Percentiles rank a stretch among this genome's conserved stretches.
These are phyloP conservation scores for Podila minutissima DNA, from an alignment of 192 early-diverging fungal species.

Conservation along the genomic window DNA sequence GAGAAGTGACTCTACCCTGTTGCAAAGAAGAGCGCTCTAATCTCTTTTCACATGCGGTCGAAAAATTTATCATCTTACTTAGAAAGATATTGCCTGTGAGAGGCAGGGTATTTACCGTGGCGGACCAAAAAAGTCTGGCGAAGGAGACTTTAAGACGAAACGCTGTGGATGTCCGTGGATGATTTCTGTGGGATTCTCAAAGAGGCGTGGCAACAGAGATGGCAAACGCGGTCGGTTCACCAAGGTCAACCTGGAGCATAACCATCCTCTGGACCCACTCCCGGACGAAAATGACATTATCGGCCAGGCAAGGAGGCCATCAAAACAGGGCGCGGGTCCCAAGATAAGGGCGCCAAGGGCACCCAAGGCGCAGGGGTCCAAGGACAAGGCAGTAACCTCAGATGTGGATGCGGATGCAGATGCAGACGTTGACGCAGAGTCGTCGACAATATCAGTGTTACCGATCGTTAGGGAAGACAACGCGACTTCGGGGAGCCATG, in stretches of 20 bases:
- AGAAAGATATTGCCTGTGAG: constrained; percentile 53
- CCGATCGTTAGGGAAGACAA: no score
- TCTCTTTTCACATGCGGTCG: background rate
- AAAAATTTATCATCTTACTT: background rate
- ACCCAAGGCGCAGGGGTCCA: background rate
- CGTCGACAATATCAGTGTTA: no score
- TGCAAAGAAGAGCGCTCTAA: background rate
- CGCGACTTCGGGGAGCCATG: no score
- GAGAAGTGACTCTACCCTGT: background rate
- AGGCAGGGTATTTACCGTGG: constrained; percentile 37
- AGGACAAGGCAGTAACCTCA: background rate
- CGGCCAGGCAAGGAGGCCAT: constrained; percentile 11
- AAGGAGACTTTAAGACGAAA: constrained; percentile 27
- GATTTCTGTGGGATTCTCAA: constrained; percentile 52
- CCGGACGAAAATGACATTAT: constrained; percentile 3
- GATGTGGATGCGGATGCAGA: background rate
- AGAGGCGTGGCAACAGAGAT: constrained; percentile 45
- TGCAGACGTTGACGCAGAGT: background rate
- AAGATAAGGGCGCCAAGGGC: background rate
- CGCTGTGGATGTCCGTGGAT: constrained; percentile 52
- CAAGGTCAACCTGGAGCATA: constrained; percentile 36
- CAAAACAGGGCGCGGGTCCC: constrained; percentile 4
- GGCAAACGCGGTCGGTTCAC: constrained; percentile 47
- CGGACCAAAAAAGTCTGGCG: constrained; percentile 22
- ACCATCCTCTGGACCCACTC: constrained; percentile 30